phyloP scores from a whole-genome alignment of 2,329 filamentous ascomycete genomes.

The Penicillium sp. region DNA sequence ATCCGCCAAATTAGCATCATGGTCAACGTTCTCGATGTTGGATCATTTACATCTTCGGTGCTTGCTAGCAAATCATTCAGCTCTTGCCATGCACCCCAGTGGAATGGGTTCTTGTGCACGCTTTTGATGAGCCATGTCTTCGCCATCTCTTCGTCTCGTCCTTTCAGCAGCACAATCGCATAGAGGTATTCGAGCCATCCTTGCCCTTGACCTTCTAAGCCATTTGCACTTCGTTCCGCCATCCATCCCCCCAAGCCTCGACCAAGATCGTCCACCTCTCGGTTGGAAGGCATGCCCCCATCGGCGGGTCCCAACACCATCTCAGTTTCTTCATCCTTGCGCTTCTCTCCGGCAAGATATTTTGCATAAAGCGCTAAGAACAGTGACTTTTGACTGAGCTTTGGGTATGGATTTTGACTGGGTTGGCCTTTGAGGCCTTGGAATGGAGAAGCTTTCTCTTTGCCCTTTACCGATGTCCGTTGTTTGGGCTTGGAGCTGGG shows the following conservation, averaged over 20 bases:
- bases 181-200: constrained; percentile 87
- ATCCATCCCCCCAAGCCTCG: constrained; percentile 78
- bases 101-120: constrained; percentile 84
- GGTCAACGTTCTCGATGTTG: background rate
- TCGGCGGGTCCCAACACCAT: constrained; percentile 95
- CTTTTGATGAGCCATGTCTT: constrained; percentile 82
- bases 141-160: constrained; percentile 81
- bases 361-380: constrained; percentile 91
- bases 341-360: constrained; percentile 88
- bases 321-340: constrained; percentile 91
- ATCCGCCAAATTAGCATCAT: constrained; percentile 17
- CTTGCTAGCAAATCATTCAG: constrained; percentile 73
- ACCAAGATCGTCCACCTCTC: constrained; percentile 71
- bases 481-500: constrained; percentile 37
- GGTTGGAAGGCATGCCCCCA: constrained; percentile 75
- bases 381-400: constrained; percentile 79
- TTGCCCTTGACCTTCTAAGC: constrained; percentile 60
- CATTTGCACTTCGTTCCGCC: constrained; percentile 56
- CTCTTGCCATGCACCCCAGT: constrained; percentile 97
- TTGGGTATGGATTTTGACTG: constrained; percentile 40
- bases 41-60: constrained; percentile 66
- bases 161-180: constrained; percentile 80
- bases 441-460: constrained; percentile 51
- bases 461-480: constrained; percentile 50
- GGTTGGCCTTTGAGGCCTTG: constrained; percentile 34